Evolutionary conservation across 2,329 filamentous ascomycete species (phyloP).

Genomic region (Beauveria pseudobassiana): DNA sequence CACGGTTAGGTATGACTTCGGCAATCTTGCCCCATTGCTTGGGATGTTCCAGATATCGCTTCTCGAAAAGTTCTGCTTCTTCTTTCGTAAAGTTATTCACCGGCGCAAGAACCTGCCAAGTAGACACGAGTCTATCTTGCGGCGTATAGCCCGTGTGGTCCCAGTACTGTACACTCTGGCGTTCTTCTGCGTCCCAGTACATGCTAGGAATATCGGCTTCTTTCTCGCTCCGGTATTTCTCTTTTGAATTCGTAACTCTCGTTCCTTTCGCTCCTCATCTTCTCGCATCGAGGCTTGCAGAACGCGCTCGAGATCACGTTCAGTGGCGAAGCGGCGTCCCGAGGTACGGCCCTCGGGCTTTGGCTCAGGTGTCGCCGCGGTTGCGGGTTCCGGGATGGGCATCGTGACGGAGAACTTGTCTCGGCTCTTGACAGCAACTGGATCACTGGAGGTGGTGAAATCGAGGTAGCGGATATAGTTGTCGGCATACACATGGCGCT

Average conservation of each 20-base stretch:
- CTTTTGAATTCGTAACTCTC: slow-evolving; percentile 55
- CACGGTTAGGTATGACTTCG: slow-evolving; percentile 56
- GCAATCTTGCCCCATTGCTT: slow-evolving; percentile 81
- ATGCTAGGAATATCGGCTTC: slow-evolving; percentile 69
- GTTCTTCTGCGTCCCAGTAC: slow-evolving; percentile 55
- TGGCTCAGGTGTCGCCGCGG: slow-evolving; percentile 41
- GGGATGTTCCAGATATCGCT: slow-evolving; percentile 64
- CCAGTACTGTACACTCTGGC: slow-evolving; percentile 49
- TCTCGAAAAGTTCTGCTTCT: slow-evolving; percentile 64
- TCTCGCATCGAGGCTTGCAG: slow-evolving; percentile 64
- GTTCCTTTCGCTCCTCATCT: slow-evolving; percentile 62
- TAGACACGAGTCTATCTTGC: slow-evolving; percentile 57
- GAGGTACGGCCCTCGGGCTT: slow-evolving; percentile 49
- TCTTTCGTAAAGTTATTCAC: slow-evolving; percentile 67
- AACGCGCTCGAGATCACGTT: slow-evolving; percentile 65
- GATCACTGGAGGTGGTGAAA: slow-evolving; percentile 49
- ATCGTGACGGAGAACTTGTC: slow-evolving; percentile 42
- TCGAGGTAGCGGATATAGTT: slow-evolving; percentile 46
- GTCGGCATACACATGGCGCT: slow-evolving; percentile 34
- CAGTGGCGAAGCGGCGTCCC: slow-evolving; percentile 56
- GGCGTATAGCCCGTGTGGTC: slow-evolving; percentile 60
- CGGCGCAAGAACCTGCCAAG: slow-evolving; percentile 66
- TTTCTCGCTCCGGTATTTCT: slow-evolving; percentile 66
- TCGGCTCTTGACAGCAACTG: slow-evolving; percentile 45
- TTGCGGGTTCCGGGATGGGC: slow-evolving; percentile 26